A percentile compares a stretch with the other conserved stretches of the same genome.
Evolutionary conservation across 78 protist genomes (phyloP).

Genomic region (Isochrysis galbana): DNA sequence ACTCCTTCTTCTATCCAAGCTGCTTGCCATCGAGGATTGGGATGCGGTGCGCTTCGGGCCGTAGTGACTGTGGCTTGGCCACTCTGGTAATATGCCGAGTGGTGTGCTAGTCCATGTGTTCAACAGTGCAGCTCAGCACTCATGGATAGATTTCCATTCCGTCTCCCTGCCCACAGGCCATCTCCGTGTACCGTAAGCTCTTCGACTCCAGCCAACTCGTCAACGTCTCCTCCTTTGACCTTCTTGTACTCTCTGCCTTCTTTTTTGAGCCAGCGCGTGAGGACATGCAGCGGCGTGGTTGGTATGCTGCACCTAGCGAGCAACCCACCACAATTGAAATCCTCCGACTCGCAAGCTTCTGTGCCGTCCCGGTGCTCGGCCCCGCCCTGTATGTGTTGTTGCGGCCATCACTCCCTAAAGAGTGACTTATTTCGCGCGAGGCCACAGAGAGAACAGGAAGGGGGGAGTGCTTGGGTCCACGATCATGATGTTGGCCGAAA

Average conservation of each 20-base stretch:
- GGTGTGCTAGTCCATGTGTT: no score
- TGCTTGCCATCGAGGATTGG: not conserved
- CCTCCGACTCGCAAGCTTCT: not conserved
- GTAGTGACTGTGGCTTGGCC: no score
- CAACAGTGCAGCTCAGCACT: no score
- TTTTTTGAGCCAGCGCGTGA: not conserved
- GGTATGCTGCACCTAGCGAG: not conserved
- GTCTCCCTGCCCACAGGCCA: no score
- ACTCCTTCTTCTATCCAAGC: not conserved
- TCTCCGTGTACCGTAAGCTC: not conserved
- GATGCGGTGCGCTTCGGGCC: no score
- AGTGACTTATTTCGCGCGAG: no score
- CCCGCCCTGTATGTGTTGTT: not conserved
- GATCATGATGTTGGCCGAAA: no score
- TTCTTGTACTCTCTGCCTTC: not conserved
- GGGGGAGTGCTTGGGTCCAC: no score
- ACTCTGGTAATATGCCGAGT: no score
- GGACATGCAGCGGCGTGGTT: not conserved
- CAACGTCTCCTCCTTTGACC: not conserved
- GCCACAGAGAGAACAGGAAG: no score
- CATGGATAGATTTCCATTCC: no score
- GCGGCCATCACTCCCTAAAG: not conserved
- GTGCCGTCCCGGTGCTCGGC: not conserved
- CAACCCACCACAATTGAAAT: not conserved
- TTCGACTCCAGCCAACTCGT: not conserved